These are phyloP conservation scores for Cladosporium halotolerans DNA, from an alignment of 2,329 filamentous ascomycete species.

Conservation along the genomic window DNA sequence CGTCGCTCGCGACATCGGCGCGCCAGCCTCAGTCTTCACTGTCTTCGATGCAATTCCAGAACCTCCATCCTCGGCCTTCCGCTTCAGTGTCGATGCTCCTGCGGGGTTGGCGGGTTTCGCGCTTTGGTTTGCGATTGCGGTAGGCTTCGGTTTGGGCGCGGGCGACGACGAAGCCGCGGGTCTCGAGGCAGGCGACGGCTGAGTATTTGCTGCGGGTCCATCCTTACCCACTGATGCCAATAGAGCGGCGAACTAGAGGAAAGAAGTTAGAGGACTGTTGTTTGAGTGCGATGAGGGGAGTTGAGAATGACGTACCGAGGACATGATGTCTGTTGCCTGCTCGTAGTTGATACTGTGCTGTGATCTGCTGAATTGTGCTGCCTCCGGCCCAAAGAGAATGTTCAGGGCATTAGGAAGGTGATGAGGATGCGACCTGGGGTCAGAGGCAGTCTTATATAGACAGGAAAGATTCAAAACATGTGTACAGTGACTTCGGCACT, in stretches of 20 bases:
- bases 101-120: conserved; percentile 18
- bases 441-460: background rate
- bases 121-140: conserved; percentile 13
- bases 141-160: conserved; percentile 14
- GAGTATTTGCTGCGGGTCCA: conserved; percentile 16
- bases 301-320: conserved; percentile 10
- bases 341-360: background rate
- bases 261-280: too few species aligned
- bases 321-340: background rate
- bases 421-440: background rate
- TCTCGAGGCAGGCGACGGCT: conserved; percentile 2
- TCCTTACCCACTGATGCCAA: conserved; percentile 26
- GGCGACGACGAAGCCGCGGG: conserved; percentile 7
- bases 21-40: conserved; percentile 22
- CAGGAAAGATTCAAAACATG: background rate
- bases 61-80: conserved; percentile 33
- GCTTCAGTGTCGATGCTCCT: conserved; percentile 27
- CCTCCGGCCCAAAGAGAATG: background rate
- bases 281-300: conserved; percentile 30
- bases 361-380: background rate
- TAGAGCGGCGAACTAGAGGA: conserved; percentile 21
- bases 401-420: conserved; percentile 1
- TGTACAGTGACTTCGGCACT: too few species aligned
- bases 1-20: conserved; percentile 17
- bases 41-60: conserved; percentile 30